These are phyloP conservation scores for Sporothrix brunneoviolacea DNA, from an alignment of 2,329 filamentous ascomycete species.

Conservation along the genomic window DNA sequence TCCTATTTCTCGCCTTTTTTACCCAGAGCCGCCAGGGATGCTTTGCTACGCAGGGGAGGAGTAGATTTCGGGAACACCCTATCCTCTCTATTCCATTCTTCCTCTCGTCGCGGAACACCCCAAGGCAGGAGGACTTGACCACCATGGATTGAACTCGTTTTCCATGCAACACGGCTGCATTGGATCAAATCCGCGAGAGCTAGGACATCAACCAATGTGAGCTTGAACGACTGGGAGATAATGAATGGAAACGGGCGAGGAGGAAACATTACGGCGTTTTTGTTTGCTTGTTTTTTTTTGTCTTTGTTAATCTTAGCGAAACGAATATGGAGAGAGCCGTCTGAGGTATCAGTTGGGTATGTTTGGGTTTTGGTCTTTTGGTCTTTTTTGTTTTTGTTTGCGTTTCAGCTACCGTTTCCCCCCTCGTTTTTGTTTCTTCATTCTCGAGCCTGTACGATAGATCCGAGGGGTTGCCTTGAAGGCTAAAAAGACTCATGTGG, in stretches of 20 bases:
- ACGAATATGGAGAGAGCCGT: not conserved
- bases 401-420: too few species aligned
- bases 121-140: too few species aligned
- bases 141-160: too few species aligned
- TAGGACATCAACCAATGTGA: not conserved
- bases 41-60: too few species aligned
- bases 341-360: not conserved
- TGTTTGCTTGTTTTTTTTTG: not conserved
- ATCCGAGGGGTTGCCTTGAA: not conserved
- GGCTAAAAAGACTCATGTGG: too few species aligned
- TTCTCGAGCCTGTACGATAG: not conserved
- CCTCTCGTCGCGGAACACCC: too few species aligned
- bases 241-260: not conserved
- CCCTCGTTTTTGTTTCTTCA: not conserved
- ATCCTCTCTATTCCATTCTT: too few species aligned
- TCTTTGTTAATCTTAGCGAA: not conserved
- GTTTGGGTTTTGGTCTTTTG: not conserved
- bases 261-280: slow-evolving; percentile 3
- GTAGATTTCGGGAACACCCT: too few species aligned
- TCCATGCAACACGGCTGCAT: too few species aligned
- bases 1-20: too few species aligned
- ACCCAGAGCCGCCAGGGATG: too few species aligned
- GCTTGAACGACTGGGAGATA: not conserved
- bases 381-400: slow-evolving; percentile 2
- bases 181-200: too few species aligned